Evolutionary conservation across 2,329 filamentous ascomycete species (phyloP), one percentile per base, ranked within the genome.

Genomic region (Alternaria metachromatica): DNA sequence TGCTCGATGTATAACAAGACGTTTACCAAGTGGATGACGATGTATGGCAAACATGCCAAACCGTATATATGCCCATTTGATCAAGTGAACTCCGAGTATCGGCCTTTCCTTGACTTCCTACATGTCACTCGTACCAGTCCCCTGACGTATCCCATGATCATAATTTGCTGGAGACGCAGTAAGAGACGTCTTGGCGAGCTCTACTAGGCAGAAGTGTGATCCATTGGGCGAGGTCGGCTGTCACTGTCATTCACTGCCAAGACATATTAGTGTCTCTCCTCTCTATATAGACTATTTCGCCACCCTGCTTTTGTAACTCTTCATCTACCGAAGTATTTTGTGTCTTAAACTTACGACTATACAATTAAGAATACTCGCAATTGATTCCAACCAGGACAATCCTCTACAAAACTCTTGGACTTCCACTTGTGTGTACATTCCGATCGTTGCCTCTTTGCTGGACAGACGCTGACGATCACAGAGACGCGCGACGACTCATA

Each of bases 131-230:
- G 9, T 2, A 3, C 5, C 0, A 5, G 37, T 6, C 37, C 9
- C n/a, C 37, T 41, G n/a, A 41, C 37, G 0, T 41, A 41, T 18
- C 15, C 37, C 37, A 3, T 41, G 37, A 41, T 41, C 5, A 18
- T 10, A 0, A 18, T 6, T 41, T 0, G 9, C 37, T 41, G 1
- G 1, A 10, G 8, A 6, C 37, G n/a, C 9, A 41, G 37, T 18
- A 41, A 41, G 1, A 41, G n/a, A 10, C n/a, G 9, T 18, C n/a
- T 41, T 18, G n/a, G 12, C 20, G 11, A 26, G 26, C 8, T 8
- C 12, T 33, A 3, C 6, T 18, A 51, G 48, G 26, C 48, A 51
- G 26, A 51, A 51, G 13, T 28, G 20, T n/a, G n/a, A 15, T 30
- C 12, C 15, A 5, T 51, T 6, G 20, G 12, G 48, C 26, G 25